Evolutionary conservation across 2,329 filamentous ascomycete species (phyloP), one percentile per base, ranked within the genome.

Genomic region (Xylariales sp.): DNA sequence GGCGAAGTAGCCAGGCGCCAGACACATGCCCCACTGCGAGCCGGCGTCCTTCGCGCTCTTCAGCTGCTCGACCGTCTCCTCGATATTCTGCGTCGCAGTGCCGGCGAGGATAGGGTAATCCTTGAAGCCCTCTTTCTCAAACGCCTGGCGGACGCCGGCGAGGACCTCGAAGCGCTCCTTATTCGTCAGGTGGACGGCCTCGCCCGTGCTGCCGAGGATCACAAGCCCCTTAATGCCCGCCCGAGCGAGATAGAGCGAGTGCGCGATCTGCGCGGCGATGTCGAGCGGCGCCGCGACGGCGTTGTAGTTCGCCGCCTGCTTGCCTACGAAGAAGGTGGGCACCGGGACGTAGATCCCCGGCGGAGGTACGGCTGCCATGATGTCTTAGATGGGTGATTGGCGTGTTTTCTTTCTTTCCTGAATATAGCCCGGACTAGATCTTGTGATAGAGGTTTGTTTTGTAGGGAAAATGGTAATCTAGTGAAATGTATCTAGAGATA

Each of bases 1-100:
- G 3, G 86, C 87, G 75, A 89, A 90, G 76, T 89, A 90, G 3
- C 86, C 87, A 0, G 87, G 87, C 52, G 85, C 86, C 46, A 90
- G 82, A 16, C 85, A 84, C 71, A 90, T 78, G 2, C 86, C 87
- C 81, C 86, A 90, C 69, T 87, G 84, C 16, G 87, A 85, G 43
- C 88, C 87, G 3, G 87, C 86, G 49, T 85, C 82, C 70, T 84
- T 82, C 55, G 86, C 86, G 62, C 85, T 86, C 50, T 82, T 78
- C 54, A 90, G 81, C 80, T 87, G 83, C 71, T 86, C 83, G 5
- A 90, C 76, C 1, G 86, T 88, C 76, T 90, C 89, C 46, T 88
- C 87, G 28, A 91, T 81, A 61, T 85, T 87, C 75, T 90, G 87
- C 16, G 87, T 86, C 45, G 88, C 82, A 1, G 88, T 89, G 10